Percentiles rank a stretch among this genome's conserved stretches.
Conservation (phyloP, 768 basidiomycete genomes). For the Tylopilus vinaceipallidus region DNA sequence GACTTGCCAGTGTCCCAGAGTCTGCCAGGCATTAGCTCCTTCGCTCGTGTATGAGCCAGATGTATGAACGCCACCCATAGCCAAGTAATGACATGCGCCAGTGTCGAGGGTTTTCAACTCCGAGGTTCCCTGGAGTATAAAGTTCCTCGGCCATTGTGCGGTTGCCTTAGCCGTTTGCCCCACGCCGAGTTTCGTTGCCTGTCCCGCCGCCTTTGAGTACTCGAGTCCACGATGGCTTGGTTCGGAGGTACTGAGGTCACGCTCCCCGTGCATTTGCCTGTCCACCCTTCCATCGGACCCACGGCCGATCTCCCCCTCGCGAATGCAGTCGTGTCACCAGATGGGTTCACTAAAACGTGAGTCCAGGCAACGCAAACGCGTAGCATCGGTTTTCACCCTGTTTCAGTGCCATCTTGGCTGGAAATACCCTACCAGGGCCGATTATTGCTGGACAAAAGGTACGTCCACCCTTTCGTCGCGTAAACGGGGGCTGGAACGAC, state of each 20-base stretch:
- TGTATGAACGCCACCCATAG: too few species aligned
- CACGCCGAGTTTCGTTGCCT: neutral
- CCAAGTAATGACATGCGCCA: neutral
- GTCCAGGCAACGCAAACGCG: neutral
- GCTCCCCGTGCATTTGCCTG: neutral
- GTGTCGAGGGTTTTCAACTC: neutral
- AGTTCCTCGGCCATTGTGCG: neutral
- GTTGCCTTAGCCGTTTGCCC: neutral
- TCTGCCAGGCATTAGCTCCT: too few species aligned
- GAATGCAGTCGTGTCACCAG: slow-evolving; percentile 25
- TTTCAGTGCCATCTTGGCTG: slow-evolving; percentile 35
- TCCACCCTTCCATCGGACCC: slow-evolving; percentile 16
- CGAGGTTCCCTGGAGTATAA: slow-evolving; percentile 2
- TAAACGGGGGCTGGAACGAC: neutral
- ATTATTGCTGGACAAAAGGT: slow-evolving; percentile 39
- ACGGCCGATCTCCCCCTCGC: slow-evolving; percentile 27
- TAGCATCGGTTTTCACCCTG: neutral
- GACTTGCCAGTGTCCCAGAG: too few species aligned
- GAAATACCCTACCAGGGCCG: slow-evolving; percentile 38
- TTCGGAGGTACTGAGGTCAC: neutral
- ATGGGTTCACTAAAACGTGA: slow-evolving; percentile 35
- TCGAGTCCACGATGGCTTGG: slow-evolving; percentile 4
- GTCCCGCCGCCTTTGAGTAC: neutral
- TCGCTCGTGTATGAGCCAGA: too few species aligned
- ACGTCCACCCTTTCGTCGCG: neutral